Conservation (phyloP, 1,139 yeast genomes). For the Nakaseomyces kungkrabaensis region DNA sequence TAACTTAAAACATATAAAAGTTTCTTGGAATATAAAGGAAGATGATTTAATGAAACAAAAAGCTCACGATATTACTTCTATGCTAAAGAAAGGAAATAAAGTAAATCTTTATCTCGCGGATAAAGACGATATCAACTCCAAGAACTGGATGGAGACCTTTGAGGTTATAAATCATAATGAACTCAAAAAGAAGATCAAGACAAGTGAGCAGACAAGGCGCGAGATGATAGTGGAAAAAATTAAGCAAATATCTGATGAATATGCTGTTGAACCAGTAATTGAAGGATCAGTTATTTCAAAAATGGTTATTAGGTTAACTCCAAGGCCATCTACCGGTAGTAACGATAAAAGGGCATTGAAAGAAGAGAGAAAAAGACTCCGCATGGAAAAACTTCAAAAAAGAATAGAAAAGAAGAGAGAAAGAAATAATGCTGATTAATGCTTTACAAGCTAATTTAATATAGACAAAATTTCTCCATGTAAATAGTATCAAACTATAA, state of each 20-base stretch:
- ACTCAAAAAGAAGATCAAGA: neutral
- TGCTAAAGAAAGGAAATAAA: slow-evolving; percentile 33
- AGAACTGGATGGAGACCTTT: slow-evolving; percentile 21
- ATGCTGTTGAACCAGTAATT: slow-evolving; percentile 25
- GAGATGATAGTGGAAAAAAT: slow-evolving; percentile 27
- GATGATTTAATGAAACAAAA: slow-evolving; percentile 38
- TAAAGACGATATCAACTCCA: slow-evolving; percentile 17
- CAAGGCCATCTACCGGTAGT: slow-evolving; percentile 17
- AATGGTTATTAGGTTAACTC: slow-evolving; percentile 24
- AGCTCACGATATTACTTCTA: slow-evolving; percentile 33
- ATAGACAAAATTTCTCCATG: neutral
- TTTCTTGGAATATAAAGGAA: slow-evolving; percentile 38
- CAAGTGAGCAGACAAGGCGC: slow-evolving; percentile 15
- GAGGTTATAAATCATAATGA: slow-evolving; percentile 4
- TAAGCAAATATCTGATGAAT: slow-evolving; percentile 28
- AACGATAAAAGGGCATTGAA: slow-evolving; percentile 14
- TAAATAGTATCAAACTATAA: neutral
- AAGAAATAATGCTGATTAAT: slow-evolving; percentile 1
- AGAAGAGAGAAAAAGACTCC: slow-evolving; percentile 22
- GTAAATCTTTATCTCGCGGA: slow-evolving; percentile 33
- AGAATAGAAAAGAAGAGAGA: slow-evolving; percentile 18
- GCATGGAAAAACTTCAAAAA: slow-evolving; percentile 21
- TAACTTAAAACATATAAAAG: slow-evolving; percentile 31
- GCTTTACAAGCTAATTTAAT: neutral
- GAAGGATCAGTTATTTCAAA: slow-evolving; percentile 27